Base-by-base conservation (phyloP, 331 rosid genomes). In the Arachis monticola region DNA sequence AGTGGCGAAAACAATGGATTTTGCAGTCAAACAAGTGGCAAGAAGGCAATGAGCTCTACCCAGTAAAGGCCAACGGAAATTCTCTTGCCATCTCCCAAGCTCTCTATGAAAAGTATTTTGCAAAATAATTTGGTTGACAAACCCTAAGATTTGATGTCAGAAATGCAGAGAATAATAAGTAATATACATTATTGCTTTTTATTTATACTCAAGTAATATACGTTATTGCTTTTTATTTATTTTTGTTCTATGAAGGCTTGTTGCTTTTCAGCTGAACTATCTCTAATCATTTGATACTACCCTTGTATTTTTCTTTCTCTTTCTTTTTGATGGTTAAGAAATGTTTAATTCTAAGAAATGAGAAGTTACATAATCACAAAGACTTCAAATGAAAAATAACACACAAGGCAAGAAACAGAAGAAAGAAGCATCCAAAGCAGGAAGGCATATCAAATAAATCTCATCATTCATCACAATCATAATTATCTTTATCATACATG, bases 1-100 rank as follows among this genome's bases (percentile, higher is more conserved):
- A 88, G 50, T 94, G 99, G 99, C 80, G 93, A 77, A 83, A 68
- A 78, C 93, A 87, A 79, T 94, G 99, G 98, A 94, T 94, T 60
- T 70, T 61, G 5, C 82, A 53, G 71, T 94, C 99, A 44, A 94
- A 92, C 84, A 85, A 86, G 77, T 92, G 97, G 97, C 99, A 92
- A 83, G 85, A 80, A 83, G 87, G 93, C 32, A 88, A 77, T 11
- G 93, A 87, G 68, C 63, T 77, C 67, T 94, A 92, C 79, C 88
- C 96, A 0, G 88, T 84, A 11, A 71, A 79, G 74, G 93, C 93
- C 62, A 77, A 82, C 71, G 97, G 97, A 76, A 83, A 92, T 76
- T 88, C 99, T 46, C 77, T 87, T 13, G 86, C 88, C 53, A 94
- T 92, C 76, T 80, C 97, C 31, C 77, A 69, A 82, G 60, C 86